These are phyloP conservation scores for Rhododendron henanense DNA, from an alignment of 148 eudicot species.

Conservation along the genomic window DNA sequence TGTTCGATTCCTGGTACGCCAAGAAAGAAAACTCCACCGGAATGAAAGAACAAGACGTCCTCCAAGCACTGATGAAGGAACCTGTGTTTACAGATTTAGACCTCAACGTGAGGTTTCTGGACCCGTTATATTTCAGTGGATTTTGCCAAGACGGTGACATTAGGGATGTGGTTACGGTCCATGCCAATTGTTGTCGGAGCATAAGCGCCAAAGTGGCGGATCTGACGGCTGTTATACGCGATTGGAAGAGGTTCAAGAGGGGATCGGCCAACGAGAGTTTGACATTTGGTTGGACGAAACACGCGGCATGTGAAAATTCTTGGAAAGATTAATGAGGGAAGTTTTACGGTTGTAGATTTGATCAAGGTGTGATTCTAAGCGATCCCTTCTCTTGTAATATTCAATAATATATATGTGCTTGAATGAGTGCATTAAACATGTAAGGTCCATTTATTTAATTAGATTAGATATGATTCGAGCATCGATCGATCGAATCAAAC, in stretches of 20 bases:
- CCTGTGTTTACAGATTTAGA: conserved; percentile 27
- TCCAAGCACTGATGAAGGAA: conserved; percentile 23
- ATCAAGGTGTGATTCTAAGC: too few species aligned
- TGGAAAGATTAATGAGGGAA: conserved; percentile 20
- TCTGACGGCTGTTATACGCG: conserved; percentile 35
- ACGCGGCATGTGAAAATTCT: conserved; percentile 30
- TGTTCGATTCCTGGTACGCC: conserved; percentile 62
- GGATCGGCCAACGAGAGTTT: conserved; percentile 16
- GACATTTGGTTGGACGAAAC: conserved; percentile 37
- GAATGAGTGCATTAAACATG: background rate
- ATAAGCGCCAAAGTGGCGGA: conserved; percentile 61
- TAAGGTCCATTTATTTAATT: too few species aligned
- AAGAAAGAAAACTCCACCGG: conserved; percentile 47
- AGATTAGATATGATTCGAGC: background rate
- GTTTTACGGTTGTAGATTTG: too few species aligned
- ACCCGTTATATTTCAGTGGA: conserved; percentile 60
- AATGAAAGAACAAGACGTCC: conserved; percentile 70
- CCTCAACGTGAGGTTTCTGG: conserved; percentile 38
- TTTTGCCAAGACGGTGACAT: conserved; percentile 57
- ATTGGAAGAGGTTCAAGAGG: conserved; percentile 43
- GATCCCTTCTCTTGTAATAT: background rate
- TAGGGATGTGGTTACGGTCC: conserved; percentile 54
- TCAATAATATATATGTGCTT: background rate
- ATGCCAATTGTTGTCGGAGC: conserved; percentile 77
- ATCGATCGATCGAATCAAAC: background rate